A percentile compares a stretch with the other conserved stretches of the same genome.
Evolutionary conservation across 768 basidiomycete genomes (phyloP).

Genomic region (Tricholoma flavovirens): DNA sequence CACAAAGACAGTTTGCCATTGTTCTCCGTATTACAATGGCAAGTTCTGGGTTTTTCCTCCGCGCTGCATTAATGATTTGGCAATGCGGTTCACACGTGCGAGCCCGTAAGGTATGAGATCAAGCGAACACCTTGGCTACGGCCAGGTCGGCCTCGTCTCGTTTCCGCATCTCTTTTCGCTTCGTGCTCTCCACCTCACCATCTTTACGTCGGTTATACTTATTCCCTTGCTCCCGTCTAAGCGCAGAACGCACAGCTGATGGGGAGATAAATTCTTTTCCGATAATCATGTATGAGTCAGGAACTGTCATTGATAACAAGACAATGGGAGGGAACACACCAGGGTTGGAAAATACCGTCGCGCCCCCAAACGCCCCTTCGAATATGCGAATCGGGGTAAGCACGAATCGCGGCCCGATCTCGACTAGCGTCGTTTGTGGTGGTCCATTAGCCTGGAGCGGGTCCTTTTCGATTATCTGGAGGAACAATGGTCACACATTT

Average conservation of each 20-base stretch:
- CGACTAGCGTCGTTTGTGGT: constrained; percentile 81
- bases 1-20: constrained; percentile 10
- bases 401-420: constrained; percentile 97
- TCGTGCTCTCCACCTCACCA: constrained; percentile 58
- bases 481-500: constrained; percentile 10
- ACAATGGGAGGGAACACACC: constrained; percentile 43
- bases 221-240: constrained; percentile 66
- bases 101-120: constrained; percentile 19
- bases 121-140: constrained; percentile 88
- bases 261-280: constrained; percentile 86
- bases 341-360: constrained; percentile 93
- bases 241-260: constrained; percentile 64
- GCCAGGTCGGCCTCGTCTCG: constrained; percentile 74
- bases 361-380: constrained; percentile 94
- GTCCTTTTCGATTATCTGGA: constrained; percentile 90
- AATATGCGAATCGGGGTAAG: constrained; percentile 97
- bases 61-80: background rate
- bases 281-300: constrained; percentile 1
- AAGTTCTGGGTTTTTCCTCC: background rate
- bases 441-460: constrained; percentile 82
- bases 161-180: constrained; percentile 58
- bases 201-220: constrained; percentile 83
- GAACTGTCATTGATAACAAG: background rate
- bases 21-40: constrained; percentile 10
- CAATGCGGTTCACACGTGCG: background rate